Base-by-base conservation (phyloP, 192 early-diverging fungal species). In the Backusella morwellensis region DNA sequence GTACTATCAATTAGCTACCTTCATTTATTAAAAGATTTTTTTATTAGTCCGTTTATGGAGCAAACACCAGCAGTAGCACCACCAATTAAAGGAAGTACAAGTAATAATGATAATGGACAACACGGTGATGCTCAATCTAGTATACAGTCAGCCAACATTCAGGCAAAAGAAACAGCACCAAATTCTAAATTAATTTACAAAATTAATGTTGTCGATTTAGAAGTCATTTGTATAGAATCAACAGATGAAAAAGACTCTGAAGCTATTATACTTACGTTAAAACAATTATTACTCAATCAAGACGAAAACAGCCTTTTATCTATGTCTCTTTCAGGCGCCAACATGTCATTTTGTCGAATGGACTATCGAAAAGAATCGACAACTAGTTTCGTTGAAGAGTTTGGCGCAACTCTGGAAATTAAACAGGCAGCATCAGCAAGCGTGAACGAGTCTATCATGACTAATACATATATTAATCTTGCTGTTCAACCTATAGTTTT, bases 271-370 rank as follows among this genome's bases (percentile, higher is more conserved):
- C 79, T 96, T 26, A 85, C 84, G 2, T 81, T 91, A 7, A 89
- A 92, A 66, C 89, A 95, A 75, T 75, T 95, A 0, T 80, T 87
- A 6, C 66, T 95, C 34, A 79, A 86, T 3, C 92, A 93, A 71
- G 85, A 59, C 54, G 21, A 93, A 69, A 80, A 86, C 19, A 78
- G 89, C 47, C 6, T 50, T 42, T 83, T 89, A 32, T 88, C 82
- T 6, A 66, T 93, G 15, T 87, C 86, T 17, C 78, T 93, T 66
- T 81, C 91, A 40, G 90, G 92, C 63, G 85, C 93, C 34, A 89
- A 92, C 38, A 91, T 95, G 83, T 87, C 88, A 17, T 84, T 97
- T 15, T 96, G 94, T 84, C 85, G 83, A 1, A 91, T 96, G 84
- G 87, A 93, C 73, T 83, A 85, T 21, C 81, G 89, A 12, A 79